Conservation (phyloP, 169 alveolate species). For the Neospora caninum region DNA sequence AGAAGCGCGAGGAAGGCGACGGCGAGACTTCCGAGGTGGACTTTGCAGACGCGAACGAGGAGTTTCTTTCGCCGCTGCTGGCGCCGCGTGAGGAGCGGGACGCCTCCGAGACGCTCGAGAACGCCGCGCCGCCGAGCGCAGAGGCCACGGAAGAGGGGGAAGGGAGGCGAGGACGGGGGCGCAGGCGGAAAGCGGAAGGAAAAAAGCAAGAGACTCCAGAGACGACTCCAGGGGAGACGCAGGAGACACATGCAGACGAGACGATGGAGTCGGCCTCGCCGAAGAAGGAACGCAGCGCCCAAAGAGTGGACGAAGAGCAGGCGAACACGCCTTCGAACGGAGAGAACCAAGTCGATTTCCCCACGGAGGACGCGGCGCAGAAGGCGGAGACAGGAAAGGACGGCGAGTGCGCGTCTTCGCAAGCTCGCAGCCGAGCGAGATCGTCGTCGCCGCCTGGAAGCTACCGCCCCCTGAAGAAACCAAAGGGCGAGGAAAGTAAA, state of each 20-base stretch:
- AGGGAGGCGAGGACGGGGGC: background rate
- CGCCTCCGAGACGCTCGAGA: background rate
- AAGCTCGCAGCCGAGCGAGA: no score
- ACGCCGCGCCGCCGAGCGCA: background rate
- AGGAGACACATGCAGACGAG: background rate
- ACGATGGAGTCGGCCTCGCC: background rate
- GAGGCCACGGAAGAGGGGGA: background rate
- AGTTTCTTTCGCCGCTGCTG: background rate
- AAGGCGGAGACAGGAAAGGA: no score
- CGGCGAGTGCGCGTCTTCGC: no score
- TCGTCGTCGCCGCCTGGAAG: no score
- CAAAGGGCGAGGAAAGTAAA: no score
- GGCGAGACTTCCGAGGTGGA: background rate
- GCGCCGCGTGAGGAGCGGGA: background rate
- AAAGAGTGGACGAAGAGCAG: background rate
- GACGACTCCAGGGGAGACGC: background rate
- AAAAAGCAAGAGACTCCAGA: background rate
- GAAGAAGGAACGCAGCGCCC: background rate
- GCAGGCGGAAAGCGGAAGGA: background rate
- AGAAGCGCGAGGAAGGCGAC: background rate
- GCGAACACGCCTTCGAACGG: no score
- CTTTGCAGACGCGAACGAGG: slow-evolving; percentile 28
- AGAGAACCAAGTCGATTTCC: no score
- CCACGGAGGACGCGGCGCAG: no score
- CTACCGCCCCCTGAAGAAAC: no score